Conservation (phyloP, 495 filamentous ascomycete species). For the Aspergillus hancockii region DNA sequence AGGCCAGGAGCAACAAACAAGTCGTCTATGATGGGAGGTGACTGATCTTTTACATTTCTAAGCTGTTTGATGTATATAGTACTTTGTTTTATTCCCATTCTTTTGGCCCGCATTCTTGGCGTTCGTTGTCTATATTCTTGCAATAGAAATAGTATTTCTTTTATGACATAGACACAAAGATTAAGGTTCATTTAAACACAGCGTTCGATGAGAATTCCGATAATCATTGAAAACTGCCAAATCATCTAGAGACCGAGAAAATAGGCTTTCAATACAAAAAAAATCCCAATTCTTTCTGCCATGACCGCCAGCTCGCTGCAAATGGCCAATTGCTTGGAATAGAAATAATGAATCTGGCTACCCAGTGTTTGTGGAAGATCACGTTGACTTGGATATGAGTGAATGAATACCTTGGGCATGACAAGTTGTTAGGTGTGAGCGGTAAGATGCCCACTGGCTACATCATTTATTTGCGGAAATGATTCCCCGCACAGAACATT, state of each 20-base stretch:
- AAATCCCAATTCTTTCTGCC: no score
- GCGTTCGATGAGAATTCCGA: no score
- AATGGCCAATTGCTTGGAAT: background rate
- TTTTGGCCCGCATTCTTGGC: conserved; percentile 37
- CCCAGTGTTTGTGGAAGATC: background rate
- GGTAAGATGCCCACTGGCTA: background rate
- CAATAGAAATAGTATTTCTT: conserved; percentile 2
- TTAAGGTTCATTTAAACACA: background rate
- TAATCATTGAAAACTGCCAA: no score
- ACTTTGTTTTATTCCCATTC: conserved; percentile 26
- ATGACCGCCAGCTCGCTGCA: no score
- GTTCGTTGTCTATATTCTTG: conserved; percentile 25
- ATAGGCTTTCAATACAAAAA: no score
- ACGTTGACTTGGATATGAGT: no score
- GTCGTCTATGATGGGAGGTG: conserved; percentile 34
- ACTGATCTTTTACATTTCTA: conserved; percentile 10
- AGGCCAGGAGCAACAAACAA: conserved; percentile 40
- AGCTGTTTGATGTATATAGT: conserved; percentile 23
- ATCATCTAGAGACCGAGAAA: no score
- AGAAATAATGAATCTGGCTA: background rate
- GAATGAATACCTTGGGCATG: background rate
- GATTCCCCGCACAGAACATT: conserved; percentile 19
- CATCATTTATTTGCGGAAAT: conserved; percentile 7
- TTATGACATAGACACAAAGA: background rate
- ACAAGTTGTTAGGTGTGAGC: background rate